Percentiles rank a stretch among this genome's conserved stretches.
phyloP scores from a whole-genome alignment of 1,284 basidiomycete genomes.

The Lentinula novae-zelandiae region DNA sequence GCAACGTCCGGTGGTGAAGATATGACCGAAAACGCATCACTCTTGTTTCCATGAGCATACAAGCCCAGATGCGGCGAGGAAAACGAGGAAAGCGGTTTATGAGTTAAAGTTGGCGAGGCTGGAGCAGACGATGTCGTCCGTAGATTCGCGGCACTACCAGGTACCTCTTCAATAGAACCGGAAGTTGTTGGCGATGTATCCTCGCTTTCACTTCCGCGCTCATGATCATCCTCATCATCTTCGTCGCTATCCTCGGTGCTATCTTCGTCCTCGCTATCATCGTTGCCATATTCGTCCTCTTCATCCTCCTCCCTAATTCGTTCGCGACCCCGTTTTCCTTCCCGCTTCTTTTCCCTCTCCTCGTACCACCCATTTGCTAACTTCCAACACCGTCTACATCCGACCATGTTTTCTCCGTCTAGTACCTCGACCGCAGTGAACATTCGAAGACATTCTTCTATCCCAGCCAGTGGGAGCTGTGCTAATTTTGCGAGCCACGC shows the following conservation, averaged over 20 bases:
- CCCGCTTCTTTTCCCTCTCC: constrained; percentile 20
- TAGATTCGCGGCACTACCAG: neutral
- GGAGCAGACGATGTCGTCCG: constrained; percentile 21
- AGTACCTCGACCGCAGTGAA: constrained; percentile 91
- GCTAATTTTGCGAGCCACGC: constrained; percentile 42
- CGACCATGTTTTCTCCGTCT: constrained; percentile 92
- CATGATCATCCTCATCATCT: constrained; percentile 13
- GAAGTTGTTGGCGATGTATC: neutral
- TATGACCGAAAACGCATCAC: constrained; percentile 24
- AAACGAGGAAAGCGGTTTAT: constrained; percentile 17
- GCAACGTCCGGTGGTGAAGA: constrained; percentile 21
- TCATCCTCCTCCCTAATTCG: neutral
- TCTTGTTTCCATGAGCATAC: constrained; percentile 20
- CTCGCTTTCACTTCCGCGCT: constrained; percentile 7
- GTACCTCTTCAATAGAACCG: neutral
- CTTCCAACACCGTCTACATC: constrained; percentile 92
- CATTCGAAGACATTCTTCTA: constrained; percentile 75
- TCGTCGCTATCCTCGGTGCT: constrained; percentile 11
- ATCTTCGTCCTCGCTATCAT: constrained; percentile 19
- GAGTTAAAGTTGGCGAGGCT: constrained; percentile 19
- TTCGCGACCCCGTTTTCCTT: neutral
- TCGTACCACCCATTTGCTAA: constrained; percentile 63
- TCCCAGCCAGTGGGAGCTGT: constrained; percentile 42
- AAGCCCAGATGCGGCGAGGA: constrained; percentile 23
- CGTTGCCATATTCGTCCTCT: constrained; percentile 20